Conservation (phyloP, 225 moss, liverwort and hornwort species). For the Climacium dendroides region DNA sequence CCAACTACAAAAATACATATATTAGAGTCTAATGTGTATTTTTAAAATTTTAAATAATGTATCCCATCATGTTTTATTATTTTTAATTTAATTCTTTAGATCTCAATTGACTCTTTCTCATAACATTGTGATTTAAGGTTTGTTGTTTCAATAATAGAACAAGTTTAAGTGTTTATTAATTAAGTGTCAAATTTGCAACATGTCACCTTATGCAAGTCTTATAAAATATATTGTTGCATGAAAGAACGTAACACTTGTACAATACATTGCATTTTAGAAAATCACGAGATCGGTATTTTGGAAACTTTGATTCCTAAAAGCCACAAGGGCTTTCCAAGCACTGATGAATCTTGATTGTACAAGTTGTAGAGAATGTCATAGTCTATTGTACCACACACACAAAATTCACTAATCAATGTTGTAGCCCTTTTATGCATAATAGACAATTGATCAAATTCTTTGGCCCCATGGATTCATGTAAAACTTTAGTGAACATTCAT, state of each 20-base stretch:
- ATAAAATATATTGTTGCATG: no score
- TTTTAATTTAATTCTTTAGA: not conserved
- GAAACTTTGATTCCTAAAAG: not conserved
- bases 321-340: not conserved
- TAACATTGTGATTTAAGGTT: not conserved
- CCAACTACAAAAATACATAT: not conserved
- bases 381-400: rapidly evolving
- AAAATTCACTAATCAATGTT: not conserved
- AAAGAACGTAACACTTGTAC: no score
- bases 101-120: not conserved
- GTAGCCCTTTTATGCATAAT: not conserved
- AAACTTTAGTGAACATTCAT: not conserved
- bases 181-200: not conserved
- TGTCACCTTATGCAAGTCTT: not conserved
- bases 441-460: not conserved
- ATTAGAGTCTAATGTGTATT: not conserved
- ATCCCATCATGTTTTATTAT: not conserved
- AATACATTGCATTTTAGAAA: not conserved
- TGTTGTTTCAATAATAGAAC: not conserved
- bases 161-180: not conserved
- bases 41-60: not conserved
- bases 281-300: not conserved
- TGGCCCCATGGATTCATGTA: not conserved
- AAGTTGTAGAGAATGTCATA: not conserved
- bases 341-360: not conserved